phyloP scores from a whole-genome alignment of 2,329 filamentous ascomycete genomes.

The Aspergillus puulaauensis region DNA sequence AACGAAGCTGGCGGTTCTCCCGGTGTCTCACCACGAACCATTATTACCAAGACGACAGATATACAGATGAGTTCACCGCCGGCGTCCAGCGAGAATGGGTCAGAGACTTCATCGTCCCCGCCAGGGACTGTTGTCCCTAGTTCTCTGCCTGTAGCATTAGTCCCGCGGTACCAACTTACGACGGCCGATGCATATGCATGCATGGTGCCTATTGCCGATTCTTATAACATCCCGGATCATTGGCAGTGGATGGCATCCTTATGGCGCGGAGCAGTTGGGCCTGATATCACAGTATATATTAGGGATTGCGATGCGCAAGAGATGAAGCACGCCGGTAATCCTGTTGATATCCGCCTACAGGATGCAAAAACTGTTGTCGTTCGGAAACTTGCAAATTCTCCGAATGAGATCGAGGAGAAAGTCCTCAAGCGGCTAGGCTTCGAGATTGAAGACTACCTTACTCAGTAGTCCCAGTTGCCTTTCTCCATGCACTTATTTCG shows the following conservation, averaged over 20 bases:
- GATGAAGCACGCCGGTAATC: constrained; percentile 36
- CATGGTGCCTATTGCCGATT: constrained; percentile 71
- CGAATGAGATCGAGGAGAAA: constrained; percentile 60
- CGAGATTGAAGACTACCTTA: constrained; percentile 74
- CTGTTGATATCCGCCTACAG: constrained; percentile 57
- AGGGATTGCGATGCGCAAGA: constrained; percentile 43
- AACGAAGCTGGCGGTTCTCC: constrained; percentile 20
- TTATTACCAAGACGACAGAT: constrained; percentile 30
- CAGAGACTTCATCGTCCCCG: constrained; percentile 21
- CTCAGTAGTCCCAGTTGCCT: constrained; percentile 27
- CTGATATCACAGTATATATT: constrained; percentile 60
- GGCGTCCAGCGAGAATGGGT: constrained; percentile 27
- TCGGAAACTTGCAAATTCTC: constrained; percentile 39
- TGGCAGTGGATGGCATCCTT: constrained; percentile 97
- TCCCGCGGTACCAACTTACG: constrained; percentile 78
- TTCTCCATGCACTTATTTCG: background rate
- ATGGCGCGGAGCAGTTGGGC: constrained; percentile 81
- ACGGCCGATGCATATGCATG: constrained; percentile 74
- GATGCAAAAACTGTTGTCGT: constrained; percentile 55
- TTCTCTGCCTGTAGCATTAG: constrained; percentile 67
- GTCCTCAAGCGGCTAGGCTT: constrained; percentile 75
- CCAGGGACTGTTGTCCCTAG: constrained; percentile 7
- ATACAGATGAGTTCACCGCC: constrained; percentile 32
- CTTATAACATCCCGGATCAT: constrained; percentile 80
- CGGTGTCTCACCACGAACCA: constrained; percentile 32